Evolutionary conservation across 2,329 filamentous ascomycete genomes (phyloP), one percentile per base, ranked within the genome.

Genomic region (Keithomyces neogunnii): DNA sequence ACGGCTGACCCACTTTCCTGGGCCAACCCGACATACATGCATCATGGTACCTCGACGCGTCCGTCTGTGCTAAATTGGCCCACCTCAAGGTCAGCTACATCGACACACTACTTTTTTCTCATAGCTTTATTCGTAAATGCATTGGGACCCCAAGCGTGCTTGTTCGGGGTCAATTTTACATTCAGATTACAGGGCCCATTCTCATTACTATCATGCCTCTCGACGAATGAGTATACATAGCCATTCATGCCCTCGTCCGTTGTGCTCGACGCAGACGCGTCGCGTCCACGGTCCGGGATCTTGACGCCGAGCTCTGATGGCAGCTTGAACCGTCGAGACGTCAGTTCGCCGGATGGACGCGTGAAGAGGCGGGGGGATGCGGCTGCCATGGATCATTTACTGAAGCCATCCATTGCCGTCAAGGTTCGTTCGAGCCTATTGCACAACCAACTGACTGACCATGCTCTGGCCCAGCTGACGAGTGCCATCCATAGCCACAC

Each of bases 321-420:
- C 54, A 70, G 64, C 54, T 59, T 69, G 50, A 69, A 67, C 57
- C 65, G 62, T 55, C 63, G 62, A 51, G 57, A 67, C 63, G 64
- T 61, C 51, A 47, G 52, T 38, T 60, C 61, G 32, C 61, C 68
- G 11, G 62, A 62, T 8, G 54, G 56, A 45, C 62, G 55, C 49
- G 69, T 66, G 58, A 67, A 61, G 52, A 72, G 69, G 55, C 64
- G 67, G 50, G 65, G 66, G 35, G 64, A 64, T 11, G 64, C 63
- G 7, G 58, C 64, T 42, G 66, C 75, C n/a, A 72, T 78, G 64
- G 74, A 76, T 48, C 69, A 77, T 42, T 67, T 82, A 6, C 68
- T 82, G 31, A 76, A 72, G 54, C 66, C 74, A 5, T 65, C 72
- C n/a, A 73, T 82, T 55, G 67, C 74, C 33, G 64, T 82, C 59